Evolutionary conservation across 768 basidiomycete species (phyloP).

Genomic region (Kwoniella sp.): DNA sequence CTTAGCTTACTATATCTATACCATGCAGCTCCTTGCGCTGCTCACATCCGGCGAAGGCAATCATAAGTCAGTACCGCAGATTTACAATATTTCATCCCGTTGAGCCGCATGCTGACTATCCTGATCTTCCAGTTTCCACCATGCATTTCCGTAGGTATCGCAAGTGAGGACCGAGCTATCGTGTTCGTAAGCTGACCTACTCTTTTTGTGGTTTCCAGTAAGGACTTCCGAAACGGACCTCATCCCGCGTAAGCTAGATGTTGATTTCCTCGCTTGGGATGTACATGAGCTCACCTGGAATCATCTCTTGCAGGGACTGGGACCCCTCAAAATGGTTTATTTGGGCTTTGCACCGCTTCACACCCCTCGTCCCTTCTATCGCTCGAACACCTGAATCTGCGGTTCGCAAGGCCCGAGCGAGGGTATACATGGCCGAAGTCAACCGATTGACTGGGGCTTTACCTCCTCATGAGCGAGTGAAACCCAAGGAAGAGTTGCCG

Average conservation of each 20-base stretch:
- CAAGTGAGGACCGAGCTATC: background rate
- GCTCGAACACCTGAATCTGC: conserved; percentile 46
- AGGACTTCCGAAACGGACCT: conserved; percentile 68
- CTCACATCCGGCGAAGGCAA: conserved; percentile 76
- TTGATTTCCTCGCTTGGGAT: background rate
- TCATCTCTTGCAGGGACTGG: conserved; percentile 64
- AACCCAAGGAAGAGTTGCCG: conserved; percentile 36
- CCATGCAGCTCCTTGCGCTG: conserved; percentile 64
- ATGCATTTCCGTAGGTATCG: conserved; percentile 68
- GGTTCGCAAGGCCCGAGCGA: conserved; percentile 47
- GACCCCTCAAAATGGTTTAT: conserved; percentile 83
- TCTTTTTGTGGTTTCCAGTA: conserved; percentile 12
- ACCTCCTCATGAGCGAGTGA: conserved; percentile 26
- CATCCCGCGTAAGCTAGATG: conserved; percentile 47
- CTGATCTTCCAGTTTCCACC: conserved; percentile 58
- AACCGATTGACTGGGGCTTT: conserved; percentile 37
- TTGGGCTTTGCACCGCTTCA: conserved; percentile 58
- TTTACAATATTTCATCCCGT: background rate
- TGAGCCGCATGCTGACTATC: background rate
- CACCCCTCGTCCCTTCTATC: conserved; percentile 50
- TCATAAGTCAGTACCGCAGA: conserved; percentile 60
- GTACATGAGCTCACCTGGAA: conserved; percentile 33
- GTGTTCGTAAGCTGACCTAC: background rate
- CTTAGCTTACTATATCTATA: conserved; percentile 6
- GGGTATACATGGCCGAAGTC: conserved; percentile 47